A percentile compares a stretch with the other conserved stretches of the same genome.
These are phyloP conservation scores for Shiraia sp. DNA, from an alignment of 2,329 filamentous ascomycete species.

Conservation along the genomic window DNA sequence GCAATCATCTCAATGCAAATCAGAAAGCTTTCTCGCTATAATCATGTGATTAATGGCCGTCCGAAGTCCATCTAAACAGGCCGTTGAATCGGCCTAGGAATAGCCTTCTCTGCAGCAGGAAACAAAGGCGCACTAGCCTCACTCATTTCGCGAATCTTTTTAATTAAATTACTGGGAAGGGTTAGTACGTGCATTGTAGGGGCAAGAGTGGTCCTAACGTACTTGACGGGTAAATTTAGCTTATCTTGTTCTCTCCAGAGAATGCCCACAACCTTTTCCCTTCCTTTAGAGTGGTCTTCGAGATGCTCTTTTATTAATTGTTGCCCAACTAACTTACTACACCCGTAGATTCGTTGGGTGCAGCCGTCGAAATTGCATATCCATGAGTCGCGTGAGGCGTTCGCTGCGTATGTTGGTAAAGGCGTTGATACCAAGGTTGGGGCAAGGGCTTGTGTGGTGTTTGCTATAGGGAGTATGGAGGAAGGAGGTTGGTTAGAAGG, in stretches of 20 bases:
- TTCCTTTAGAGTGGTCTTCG: conserved; percentile 61
- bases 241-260: conserved; percentile 57
- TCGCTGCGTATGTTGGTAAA: conserved; percentile 39
- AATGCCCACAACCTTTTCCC: conserved; percentile 55
- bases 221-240: conserved; percentile 46
- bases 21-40: too few species aligned
- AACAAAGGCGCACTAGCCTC: conserved; percentile 37
- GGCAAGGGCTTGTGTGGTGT: conserved; percentile 15
- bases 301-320: conserved; percentile 65
- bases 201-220: conserved; percentile 14
- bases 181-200: too few species aligned
- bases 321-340: conserved; percentile 60
- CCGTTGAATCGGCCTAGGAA: conserved; percentile 15
- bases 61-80: conserved; percentile 2
- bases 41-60: background rate
- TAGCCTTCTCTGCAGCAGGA: conserved; percentile 7
- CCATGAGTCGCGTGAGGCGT: conserved; percentile 68
- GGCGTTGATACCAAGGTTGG: conserved; percentile 35
- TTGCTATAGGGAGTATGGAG: conserved; percentile 4
- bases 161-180: conserved; percentile 47
- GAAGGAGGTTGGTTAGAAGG: conserved; percentile 7
- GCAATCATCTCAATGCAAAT: too few species aligned
- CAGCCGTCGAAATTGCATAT: conserved; percentile 68
- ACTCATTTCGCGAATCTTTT: conserved; percentile 50
- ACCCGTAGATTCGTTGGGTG: conserved; percentile 64